Conservation (phyloP, 306 rosid genomes). For the Rosa multiflora region DNA sequence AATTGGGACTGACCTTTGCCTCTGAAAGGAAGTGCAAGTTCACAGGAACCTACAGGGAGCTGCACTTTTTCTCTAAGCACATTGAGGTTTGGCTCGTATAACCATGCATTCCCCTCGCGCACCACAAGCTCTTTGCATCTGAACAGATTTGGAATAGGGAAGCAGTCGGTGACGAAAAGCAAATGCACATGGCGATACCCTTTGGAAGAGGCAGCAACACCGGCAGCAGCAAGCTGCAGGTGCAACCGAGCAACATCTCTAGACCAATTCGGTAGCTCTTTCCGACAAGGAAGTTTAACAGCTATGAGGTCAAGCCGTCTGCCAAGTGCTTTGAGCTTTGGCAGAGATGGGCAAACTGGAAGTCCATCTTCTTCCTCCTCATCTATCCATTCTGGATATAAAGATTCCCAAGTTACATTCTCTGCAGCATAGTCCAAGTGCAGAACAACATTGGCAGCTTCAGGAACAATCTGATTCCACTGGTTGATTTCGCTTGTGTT, state of each 20-base stretch:
- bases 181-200: slow-evolving; percentile 65
- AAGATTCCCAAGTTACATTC: slow-evolving; percentile 75
- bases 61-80: slow-evolving; percentile 60
- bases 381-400: slow-evolving; percentile 97
- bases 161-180: slow-evolving; percentile 68
- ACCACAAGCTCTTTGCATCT: slow-evolving; percentile 65
- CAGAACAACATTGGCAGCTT: slow-evolving; percentile 47
- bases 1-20: slow-evolving; percentile 63
- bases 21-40: slow-evolving; percentile 81
- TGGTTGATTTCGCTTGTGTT: slow-evolving; percentile 48
- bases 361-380: slow-evolving; percentile 85
- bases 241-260: slow-evolving; percentile 89
- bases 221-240: slow-evolving; percentile 85
- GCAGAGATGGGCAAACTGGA: slow-evolving; percentile 79
- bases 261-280: slow-evolving; percentile 68
- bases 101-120: slow-evolving; percentile 68
- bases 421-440: slow-evolving; percentile 53
- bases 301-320: slow-evolving; percentile 67
- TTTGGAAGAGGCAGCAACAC: slow-evolving; percentile 73
- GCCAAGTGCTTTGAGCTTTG: slow-evolving; percentile 58
- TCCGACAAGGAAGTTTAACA: slow-evolving; percentile 81
- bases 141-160: slow-evolving; percentile 77
- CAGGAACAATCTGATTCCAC: slow-evolving; percentile 68
- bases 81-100: slow-evolving; percentile 73
- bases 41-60: slow-evolving; percentile 91